Base-by-base conservation (phyloP, 2,329 filamentous ascomycete species). In the Amesomyces nigricolor region DNA sequence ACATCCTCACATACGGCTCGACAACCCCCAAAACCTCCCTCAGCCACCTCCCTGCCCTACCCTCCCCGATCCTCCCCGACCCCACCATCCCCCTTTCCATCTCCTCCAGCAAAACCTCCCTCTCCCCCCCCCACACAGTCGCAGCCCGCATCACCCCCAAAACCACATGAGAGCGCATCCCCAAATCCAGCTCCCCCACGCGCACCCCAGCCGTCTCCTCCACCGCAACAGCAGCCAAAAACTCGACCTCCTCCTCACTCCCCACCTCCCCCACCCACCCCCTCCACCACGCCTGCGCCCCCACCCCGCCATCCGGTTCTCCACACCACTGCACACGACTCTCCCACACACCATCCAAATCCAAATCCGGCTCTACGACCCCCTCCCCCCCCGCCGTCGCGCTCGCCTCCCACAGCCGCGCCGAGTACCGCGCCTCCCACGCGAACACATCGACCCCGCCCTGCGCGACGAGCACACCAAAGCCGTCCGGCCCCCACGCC, bases 191-290 rank as follows among this genome's bases (percentile, higher is more conserved):
- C 37, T 39, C 47, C 47, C 19, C 47, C 17, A 47, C 45, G 30
- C 35, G 37, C 35, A 49, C 26, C 35, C 47, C 47, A 49, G 47
- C 47, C 47, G 47, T 49, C 35, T 49, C 47, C 47, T 49, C 47
- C 47, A 49, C 47, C 16, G 47, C 47, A 30, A 40, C 47, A 49
- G 47, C 47, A 40, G 47, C 47, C 35, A 49, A 49, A 49, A 49
- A 49, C 47, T 49, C 47, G 9, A 49, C 47, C 47, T 49, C 47
- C 35, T 49, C 47, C 47, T 49, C 47, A 49, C 47, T 40, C 5
- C 47, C 47, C 17, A 49, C 47, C 35, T 49, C 47, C 32, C 17
- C 47, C 16, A 40, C 47, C 47, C 47, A 49, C 47, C 47, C 17
- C 17, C 17, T 49, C n/a, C 47, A 49, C 47, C 47, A 49, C 47